phyloP scores from a whole-genome alignment of 495 filamentous ascomycete species.

The Penicillium pulvis region DNA sequence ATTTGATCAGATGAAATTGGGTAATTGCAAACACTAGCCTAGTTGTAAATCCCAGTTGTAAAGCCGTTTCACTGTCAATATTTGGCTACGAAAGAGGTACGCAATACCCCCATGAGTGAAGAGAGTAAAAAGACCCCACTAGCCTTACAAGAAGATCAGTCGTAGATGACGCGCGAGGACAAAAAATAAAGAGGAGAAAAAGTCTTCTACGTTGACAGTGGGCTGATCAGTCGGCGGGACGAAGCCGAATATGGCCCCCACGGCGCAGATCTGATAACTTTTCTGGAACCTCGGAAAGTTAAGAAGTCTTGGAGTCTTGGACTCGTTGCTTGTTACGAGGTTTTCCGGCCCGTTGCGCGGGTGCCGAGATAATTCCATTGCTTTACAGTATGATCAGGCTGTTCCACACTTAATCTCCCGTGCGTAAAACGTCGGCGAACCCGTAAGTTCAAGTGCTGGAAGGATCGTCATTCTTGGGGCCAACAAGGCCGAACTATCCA shows the following conservation, averaged over 20 bases:
- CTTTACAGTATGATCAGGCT: neutral
- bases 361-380: neutral
- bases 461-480: neutral
- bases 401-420: constrained; percentile 9
- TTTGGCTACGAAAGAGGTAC: neutral
- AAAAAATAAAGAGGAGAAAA: neutral
- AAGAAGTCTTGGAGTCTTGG: neutral
- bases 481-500: constrained; percentile 1
- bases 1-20: neutral
- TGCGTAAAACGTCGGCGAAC: neutral
- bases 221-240: neutral
- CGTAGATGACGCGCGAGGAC: neutral
- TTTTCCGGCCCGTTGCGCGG: constrained; percentile 1
- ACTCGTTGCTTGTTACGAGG: neutral
- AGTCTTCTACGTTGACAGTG: neutral
- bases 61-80: neutral
- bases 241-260: neutral
- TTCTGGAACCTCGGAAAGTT: neutral
- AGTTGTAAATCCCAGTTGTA: too few relatives aligned
- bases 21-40: neutral
- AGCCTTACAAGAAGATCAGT: neutral
- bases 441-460: neutral
- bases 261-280: constrained; percentile 7
- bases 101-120: neutral
- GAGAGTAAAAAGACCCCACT: neutral